Evolutionary conservation across 192 early-diverging fungal species (phyloP), one percentile per base, ranked within the genome.

Genomic region (Coemansia guatemalensis): DNA sequence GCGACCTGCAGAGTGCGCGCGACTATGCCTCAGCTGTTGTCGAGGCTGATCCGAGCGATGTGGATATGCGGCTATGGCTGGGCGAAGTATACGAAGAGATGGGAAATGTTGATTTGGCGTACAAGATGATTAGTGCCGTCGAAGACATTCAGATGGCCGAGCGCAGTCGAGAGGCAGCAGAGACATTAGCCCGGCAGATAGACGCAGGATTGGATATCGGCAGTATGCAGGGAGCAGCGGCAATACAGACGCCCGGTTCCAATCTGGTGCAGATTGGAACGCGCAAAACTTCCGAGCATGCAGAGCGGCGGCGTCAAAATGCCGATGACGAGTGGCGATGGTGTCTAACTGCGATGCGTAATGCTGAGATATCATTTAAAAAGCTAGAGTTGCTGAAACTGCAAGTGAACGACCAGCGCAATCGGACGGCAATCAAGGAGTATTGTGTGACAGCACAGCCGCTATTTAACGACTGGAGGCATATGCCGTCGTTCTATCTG

Each of bases 21-120:
- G 65, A 82, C 26, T 71, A 73, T 53, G 89, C 82, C 56, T 54
- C 77, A 54, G 57, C 60, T 5, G 83, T 83, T 56, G 62, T 86
- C 8, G 65, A 86, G 17, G 83, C 71, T 6, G 72, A 86, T 27
- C 82, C 87, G 1, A 58, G 70, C 23, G 84, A 91, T 53, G 29
- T 81, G 23, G 85, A 88, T n/a, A 75, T 83, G 65, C 83, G 83
- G 44, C 41, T 88, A 27, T 82, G 74, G 67, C 75, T 92, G 3
- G 85, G 78, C 25, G 77, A 87, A 55, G 65, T 92, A 2, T 89
- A 87, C 63, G 83, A 89, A 47, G 86, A 88, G 39, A 58, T 83
- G 35, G 89, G 88, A 27, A 53, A 70, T 8, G 54, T 60, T 7
- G 67, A 69, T 20, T 29, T 63, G 59, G 82, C 82, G 17, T 71